These are phyloP conservation scores for Phytophthora agathidicida DNA, from an alignment of 352 stramenopile genomes.

Conservation along the genomic window DNA sequence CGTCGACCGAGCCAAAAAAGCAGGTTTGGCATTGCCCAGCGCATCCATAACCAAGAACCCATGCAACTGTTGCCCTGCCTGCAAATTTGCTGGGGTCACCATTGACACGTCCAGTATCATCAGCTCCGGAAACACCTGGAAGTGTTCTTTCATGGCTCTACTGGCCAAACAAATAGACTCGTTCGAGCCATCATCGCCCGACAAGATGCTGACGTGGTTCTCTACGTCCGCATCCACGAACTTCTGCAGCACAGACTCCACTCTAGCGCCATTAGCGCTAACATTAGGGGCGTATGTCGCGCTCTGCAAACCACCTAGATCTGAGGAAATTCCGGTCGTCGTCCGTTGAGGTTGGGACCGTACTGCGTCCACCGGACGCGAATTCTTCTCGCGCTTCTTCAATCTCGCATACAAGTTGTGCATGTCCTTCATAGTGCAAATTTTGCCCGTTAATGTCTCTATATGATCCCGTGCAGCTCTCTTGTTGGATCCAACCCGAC, in stretches of 20 bases:
- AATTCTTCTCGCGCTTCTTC: conserved; percentile 57
- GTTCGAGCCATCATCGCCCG: conserved; percentile 72
- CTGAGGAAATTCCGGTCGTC: background rate
- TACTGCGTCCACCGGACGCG: background rate
- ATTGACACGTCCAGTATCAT: conserved; percentile 54
- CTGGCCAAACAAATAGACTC: conserved; percentile 77
- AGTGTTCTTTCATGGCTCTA: conserved; percentile 78
- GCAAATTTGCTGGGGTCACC: background rate
- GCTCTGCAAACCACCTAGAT: background rate
- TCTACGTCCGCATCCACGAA: conserved; percentile 77
- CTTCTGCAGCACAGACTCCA: conserved; percentile 64
- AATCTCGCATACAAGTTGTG: conserved; percentile 75
- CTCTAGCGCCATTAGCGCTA: conserved; percentile 17
- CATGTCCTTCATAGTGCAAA: conserved; percentile 86
- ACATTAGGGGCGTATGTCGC: background rate
- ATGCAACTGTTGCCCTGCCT: conserved; percentile 49
- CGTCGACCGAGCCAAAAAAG: conserved; percentile 63
- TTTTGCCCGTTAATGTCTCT: conserved; percentile 64
- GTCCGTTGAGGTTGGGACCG: background rate
- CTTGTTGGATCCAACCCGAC: conserved; percentile 74
- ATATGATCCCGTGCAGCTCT: conserved; percentile 64
- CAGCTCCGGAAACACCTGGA: conserved; percentile 64
- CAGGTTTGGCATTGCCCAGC: conserved; percentile 66
- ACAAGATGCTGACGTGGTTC: conserved; percentile 79
- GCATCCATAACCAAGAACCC: conserved; percentile 77